Evolutionary conservation across 2,329 filamentous ascomycete genomes (phyloP).

Genomic region (Chalara sp.): DNA sequence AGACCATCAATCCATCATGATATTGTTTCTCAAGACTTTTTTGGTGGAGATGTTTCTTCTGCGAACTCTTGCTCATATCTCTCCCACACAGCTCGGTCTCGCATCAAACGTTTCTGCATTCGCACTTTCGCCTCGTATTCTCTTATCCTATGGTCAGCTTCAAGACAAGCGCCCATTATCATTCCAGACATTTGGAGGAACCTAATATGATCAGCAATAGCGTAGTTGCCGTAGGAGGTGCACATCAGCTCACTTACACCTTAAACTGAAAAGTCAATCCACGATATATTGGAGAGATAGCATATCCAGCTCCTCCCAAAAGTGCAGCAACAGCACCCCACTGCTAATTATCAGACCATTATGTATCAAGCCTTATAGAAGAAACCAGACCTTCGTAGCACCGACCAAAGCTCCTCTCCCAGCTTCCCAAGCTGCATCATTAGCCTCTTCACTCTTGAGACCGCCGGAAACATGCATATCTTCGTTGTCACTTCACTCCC

Average conservation of each 20-base stretch:
- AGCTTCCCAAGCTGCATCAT: conserved; percentile 65
- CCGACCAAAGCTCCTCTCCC: conserved; percentile 59
- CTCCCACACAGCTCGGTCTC: conserved; percentile 63
- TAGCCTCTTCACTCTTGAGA: conserved; percentile 59
- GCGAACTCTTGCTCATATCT: conserved; percentile 52
- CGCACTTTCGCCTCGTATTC: conserved; percentile 60
- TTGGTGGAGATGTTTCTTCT: conserved; percentile 5
- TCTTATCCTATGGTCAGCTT: conserved; percentile 63
- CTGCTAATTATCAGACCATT: conserved; percentile 26
- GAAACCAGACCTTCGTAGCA: conserved; percentile 49
- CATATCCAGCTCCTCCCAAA: conserved; percentile 55
- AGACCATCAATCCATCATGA: not conserved
- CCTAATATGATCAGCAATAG: conserved; percentile 33
- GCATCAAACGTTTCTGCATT: conserved; percentile 54
- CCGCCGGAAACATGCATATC: conserved; percentile 46
- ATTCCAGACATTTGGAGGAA: conserved; percentile 78
- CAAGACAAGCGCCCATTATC: conserved; percentile 71
- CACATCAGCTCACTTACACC: conserved; percentile 45
- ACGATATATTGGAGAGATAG: conserved; percentile 64
- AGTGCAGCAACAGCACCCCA: conserved; percentile 64
- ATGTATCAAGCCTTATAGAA: not conserved
- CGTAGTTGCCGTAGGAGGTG: not conserved
- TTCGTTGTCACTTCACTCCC: not conserved
- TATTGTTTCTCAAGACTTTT: not conserved
- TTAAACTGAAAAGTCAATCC: conserved; percentile 70